Base-by-base conservation (phyloP, 176 grass and related monocot genomes). In the Musa troglodytarum region DNA sequence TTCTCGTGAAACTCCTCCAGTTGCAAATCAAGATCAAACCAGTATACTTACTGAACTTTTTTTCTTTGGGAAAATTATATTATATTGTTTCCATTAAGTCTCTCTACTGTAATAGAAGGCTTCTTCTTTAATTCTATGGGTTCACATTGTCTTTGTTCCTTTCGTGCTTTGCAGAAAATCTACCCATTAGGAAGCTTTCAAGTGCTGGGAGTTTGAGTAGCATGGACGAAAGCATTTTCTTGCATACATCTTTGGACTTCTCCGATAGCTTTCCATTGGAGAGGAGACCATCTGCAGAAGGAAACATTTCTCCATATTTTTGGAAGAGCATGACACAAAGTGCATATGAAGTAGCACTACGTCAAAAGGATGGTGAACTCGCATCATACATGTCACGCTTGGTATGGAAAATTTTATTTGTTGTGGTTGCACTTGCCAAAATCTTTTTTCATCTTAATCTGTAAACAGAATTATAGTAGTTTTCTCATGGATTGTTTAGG, bases 311-410 rank as follows among this genome's bases (percentile, higher is more conserved):
- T 52, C 92, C 90, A 51, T 99, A 99, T 79, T 99, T 92, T 87
- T 74, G 95, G 76, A 94, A 90, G 83, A 92, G 86, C 84, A 95
- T 99, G 96, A 99, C 96, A 77, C 96, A 91, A 75, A 99, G 91
- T 89, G 82, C 91, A 78, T 99, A 92, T 87, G 96, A 99, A 79
- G 92, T 88, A 75, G 81, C 96, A 68, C 85, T 99, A 50, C 88
- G 96, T 50, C 88, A 99, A 81, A 99, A 95, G 79, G 96, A 99
- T 74, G 96, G 96, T 77, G 96, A 99, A 79, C 75, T 99, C 20
- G 86, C 88, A 74, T 99, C 96, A 62, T 99, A 99, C 67, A 95
- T 92, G 84, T 92, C 96, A 58, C 96, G 96, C 63, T 84, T 99
- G 88, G 96, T 99, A 85, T 82, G 81, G 71, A 80, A 78, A 70